Evolutionary conservation across 345 rosid species (phyloP).

Genomic region (Erysimum cheiranthoides): DNA sequence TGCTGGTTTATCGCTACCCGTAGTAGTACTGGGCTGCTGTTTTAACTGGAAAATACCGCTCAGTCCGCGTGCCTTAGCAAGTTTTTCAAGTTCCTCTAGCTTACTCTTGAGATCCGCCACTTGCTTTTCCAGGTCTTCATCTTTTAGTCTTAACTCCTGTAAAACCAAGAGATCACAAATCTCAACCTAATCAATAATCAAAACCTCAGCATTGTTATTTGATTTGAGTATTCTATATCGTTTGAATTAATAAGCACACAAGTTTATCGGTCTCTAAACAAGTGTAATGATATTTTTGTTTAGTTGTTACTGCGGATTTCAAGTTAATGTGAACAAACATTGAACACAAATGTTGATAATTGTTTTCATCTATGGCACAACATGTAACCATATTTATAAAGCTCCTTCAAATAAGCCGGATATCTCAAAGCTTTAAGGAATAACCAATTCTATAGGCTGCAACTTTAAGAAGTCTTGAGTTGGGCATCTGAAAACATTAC

Average conservation of each 20-base stretch:
- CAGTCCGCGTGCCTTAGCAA: slow-evolving; percentile 70
- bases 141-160: slow-evolving; percentile 69
- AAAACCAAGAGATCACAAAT: slow-evolving; percentile 31
- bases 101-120: slow-evolving; percentile 60
- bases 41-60: slow-evolving; percentile 62
- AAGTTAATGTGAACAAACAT: neutral
- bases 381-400: neutral
- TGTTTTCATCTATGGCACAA: slow-evolving; percentile 4
- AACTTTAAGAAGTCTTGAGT: neutral
- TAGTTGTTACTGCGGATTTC: neutral
- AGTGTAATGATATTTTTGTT: neutral
- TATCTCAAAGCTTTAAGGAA: neutral
- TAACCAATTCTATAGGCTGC: neutral
- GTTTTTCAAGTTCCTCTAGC: slow-evolving; percentile 76
- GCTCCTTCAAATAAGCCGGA: neutral
- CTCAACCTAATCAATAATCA: slow-evolving; percentile 9
- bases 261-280: neutral
- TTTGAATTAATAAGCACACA: neutral
- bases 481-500: neutral
- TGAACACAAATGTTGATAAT: neutral
- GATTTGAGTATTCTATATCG: neutral
- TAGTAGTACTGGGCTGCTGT: slow-evolving; percentile 35
- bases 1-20: slow-evolving; percentile 41
- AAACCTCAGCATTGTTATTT: slow-evolving; percentile 17
- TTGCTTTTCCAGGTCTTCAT: slow-evolving; percentile 65